These are phyloP conservation scores for Malus sieversii DNA, from an alignment of 306 rosid species.

Conservation along the genomic window DNA sequence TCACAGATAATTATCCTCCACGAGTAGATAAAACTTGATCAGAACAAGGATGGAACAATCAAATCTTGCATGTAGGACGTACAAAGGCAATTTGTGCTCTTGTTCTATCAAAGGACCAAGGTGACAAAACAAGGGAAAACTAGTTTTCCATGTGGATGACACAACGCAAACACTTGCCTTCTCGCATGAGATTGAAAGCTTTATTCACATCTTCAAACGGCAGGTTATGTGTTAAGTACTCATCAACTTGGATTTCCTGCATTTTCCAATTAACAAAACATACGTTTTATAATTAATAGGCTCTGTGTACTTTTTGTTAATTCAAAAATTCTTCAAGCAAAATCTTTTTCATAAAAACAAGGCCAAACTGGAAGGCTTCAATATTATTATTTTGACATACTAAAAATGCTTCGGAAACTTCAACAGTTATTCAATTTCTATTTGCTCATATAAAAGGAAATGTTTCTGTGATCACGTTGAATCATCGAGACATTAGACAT, in stretches of 20 bases:
- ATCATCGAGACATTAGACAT: neutral
- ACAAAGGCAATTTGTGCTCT: neutral
- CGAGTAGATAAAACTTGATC: neutral
- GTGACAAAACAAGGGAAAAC: neutral
- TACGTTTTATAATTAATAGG: neutral
- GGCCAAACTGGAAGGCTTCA: neutral
- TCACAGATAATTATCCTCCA: neutral
- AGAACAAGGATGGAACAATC: neutral
- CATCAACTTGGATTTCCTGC: conserved; percentile 88
- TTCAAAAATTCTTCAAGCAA: neutral
- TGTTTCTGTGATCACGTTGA: no score
- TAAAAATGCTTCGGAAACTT: no score
- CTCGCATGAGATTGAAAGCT: conserved; percentile 82
- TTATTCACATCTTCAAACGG: conserved; percentile 63
- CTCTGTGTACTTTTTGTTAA: neutral
- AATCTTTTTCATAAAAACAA: neutral
- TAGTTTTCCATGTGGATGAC: conserved; percentile 67
- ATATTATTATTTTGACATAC: neutral
- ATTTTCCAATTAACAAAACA: neutral
- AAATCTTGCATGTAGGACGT: neutral
- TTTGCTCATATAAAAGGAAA: no score
- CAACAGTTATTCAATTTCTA: no score
- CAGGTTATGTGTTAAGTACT: conserved; percentile 71
- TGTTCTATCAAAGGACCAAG: neutral
- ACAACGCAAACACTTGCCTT: conserved; percentile 84